Evolutionary conservation across 768 basidiomycete genomes (phyloP).

Genomic region (Melanogaster broomeanus): DNA sequence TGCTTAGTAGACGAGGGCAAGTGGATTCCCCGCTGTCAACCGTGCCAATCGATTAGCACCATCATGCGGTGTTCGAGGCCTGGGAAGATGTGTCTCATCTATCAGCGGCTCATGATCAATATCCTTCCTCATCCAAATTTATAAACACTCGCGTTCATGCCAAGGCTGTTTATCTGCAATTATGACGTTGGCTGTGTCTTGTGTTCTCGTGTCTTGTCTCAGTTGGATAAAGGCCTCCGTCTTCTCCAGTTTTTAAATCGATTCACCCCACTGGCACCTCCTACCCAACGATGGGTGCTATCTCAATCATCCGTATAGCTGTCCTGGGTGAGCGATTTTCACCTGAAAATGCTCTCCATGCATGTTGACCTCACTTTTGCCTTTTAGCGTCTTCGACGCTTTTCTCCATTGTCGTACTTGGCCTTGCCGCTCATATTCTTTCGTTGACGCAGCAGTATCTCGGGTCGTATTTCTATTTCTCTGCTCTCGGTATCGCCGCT

Average conservation of each 20-base stretch:
- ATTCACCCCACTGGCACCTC: too few species aligned
- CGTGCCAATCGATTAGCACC: too few species aligned
- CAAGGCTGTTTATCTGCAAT: too few species aligned
- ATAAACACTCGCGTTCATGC: too few species aligned
- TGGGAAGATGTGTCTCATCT: too few species aligned
- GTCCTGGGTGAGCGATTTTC: conserved; percentile 21
- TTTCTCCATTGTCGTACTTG: conserved; percentile 35
- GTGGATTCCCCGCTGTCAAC: too few species aligned
- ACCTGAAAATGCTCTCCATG: background rate
- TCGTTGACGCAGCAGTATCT: conserved; percentile 15
- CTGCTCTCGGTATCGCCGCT: conserved; percentile 31
- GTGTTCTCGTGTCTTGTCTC: background rate
- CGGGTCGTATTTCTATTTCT: conserved; percentile 17
- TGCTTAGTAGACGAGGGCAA: too few species aligned
- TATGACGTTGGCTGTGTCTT: too few species aligned
- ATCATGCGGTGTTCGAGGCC: too few species aligned
- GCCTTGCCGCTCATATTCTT: conserved; percentile 28
- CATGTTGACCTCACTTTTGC: conserved; percentile 2
- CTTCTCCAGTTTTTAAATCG: background rate
- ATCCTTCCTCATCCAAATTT: too few species aligned
- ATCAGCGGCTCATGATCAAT: too few species aligned
- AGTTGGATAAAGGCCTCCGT: conserved; percentile 9
- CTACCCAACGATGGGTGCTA: conserved; percentile 10
- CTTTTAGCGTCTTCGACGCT: conserved; percentile 13
- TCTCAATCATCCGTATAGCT: conserved; percentile 16